Evolutionary conservation across 192 early-diverging fungal genomes (phyloP).

Genomic region (Backusella morwellensis): DNA sequence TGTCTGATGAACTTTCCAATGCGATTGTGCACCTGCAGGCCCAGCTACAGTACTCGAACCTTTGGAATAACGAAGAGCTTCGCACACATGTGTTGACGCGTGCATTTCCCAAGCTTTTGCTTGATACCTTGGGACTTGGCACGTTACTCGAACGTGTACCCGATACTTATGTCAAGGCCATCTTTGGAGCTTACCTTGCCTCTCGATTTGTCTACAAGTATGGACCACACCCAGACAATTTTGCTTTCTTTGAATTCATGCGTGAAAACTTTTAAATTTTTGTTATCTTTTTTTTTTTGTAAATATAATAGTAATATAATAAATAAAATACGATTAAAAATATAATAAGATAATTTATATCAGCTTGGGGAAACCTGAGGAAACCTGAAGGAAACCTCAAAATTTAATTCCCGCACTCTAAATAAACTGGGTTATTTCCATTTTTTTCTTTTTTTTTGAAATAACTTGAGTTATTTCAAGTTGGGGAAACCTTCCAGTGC

Average conservation of each 20-base stretch:
- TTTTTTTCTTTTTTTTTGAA: no score
- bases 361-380: no score
- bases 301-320: background rate
- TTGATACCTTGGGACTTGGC: slow-evolving; percentile 87
- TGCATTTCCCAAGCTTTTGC: slow-evolving; percentile 91
- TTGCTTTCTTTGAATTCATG: slow-evolving; percentile 99
- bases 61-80: slow-evolving; percentile 91
- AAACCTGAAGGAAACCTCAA: no score
- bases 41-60: slow-evolving; percentile 84
- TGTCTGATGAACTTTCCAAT: slow-evolving; percentile 87
- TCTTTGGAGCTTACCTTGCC: slow-evolving; percentile 97
- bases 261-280: slow-evolving; percentile 25
- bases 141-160: slow-evolving; percentile 87
- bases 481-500: no score
- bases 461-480: no score
- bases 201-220: slow-evolving; percentile 97
- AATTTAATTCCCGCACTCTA: no score
- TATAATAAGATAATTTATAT: background rate
- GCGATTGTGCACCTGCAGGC: slow-evolving; percentile 93
- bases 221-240: slow-evolving; percentile 89
- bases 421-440: no score
- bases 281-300: background rate
- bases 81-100: slow-evolving; percentile 78
- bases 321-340: background rate
- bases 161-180: slow-evolving; percentile 92